Percentiles rank a stretch among this genome's conserved stretches.
phyloP scores from a whole-genome alignment of 2,329 filamentous ascomycete species.

The Colletotrichum lupini region DNA sequence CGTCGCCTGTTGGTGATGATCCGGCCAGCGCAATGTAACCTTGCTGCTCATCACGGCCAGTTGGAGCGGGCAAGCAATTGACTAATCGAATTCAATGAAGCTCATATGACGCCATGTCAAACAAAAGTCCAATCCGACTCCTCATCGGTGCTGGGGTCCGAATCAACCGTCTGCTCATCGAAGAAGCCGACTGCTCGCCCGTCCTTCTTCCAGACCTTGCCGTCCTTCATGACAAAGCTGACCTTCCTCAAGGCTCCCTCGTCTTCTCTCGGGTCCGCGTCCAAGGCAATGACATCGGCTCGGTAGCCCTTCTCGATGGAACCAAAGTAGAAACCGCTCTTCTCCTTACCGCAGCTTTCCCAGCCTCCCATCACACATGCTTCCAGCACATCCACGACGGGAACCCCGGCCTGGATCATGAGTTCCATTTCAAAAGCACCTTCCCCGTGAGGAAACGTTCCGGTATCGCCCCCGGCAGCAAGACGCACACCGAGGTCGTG shows the following conservation, averaged over 20 bases:
- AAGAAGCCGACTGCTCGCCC: slow-evolving; percentile 36
- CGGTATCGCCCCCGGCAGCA: slow-evolving; percentile 65
- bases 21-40: neutral
- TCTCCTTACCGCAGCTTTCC: slow-evolving; percentile 64
- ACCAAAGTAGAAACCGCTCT: slow-evolving; percentile 63
- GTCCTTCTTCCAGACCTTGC: slow-evolving; percentile 57
- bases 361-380: slow-evolving; percentile 64
- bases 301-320: slow-evolving; percentile 59
- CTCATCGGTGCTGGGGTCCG: neutral
- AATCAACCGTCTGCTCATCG: neutral
- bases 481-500: slow-evolving; percentile 59
- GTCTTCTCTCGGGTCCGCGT: slow-evolving; percentile 55
- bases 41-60: neutral
- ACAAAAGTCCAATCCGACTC: slow-evolving; percentile 35
- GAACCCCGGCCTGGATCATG: slow-evolving; percentile 62
- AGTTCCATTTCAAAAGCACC: slow-evolving; percentile 65
- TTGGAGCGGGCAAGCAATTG: neutral
- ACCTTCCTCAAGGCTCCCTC: slow-evolving; percentile 56
- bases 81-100: neutral
- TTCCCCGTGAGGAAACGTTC: slow-evolving; percentile 63
- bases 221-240: slow-evolving; percentile 69
- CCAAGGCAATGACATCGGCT: slow-evolving; percentile 63
- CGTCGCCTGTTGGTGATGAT: neutral
- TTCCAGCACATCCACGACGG: slow-evolving; percentile 60
- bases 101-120: slow-evolving; percentile 21